These are phyloP conservation scores for Primulina tabacum DNA, from an alignment of 257 asterid genomes.

Conservation along the genomic window DNA sequence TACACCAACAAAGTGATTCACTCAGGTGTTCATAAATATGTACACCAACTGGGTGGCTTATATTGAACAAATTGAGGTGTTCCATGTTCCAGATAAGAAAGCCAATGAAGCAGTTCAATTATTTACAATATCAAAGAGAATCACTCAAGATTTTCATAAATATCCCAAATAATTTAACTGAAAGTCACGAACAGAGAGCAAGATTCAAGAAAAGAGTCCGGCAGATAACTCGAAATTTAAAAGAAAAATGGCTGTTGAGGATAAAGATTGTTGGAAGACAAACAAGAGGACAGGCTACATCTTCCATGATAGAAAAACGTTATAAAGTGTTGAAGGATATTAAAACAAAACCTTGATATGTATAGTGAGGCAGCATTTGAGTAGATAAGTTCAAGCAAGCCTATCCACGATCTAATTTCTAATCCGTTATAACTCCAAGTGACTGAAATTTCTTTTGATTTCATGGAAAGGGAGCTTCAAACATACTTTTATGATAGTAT, in stretches of 20 bases:
- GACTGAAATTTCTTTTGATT: neutral
- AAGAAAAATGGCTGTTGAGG: no score
- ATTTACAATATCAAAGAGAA: neutral
- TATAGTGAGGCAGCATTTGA: neutral
- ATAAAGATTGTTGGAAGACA: neutral
- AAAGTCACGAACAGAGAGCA: neutral
- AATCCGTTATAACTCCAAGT: neutral
- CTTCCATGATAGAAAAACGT: neutral
- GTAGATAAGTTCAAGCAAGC: neutral
- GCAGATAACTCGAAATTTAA: neutral
- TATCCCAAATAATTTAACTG: neutral
- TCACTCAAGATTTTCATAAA: neutral
- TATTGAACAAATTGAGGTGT: constrained; percentile 6
- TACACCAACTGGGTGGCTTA: neutral
- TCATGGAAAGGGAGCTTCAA: neutral
- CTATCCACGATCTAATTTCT: neutral
- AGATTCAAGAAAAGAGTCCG: neutral
- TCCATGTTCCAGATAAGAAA: constrained; percentile 8
- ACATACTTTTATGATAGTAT: no score
- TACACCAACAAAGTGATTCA: neutral
- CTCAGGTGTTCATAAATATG: neutral
- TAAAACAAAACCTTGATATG: neutral
- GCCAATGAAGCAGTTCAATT: neutral
- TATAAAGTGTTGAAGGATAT: neutral
- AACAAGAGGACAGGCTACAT: neutral